A percentile compares a stretch with the other conserved stretches of the same genome.
These are phyloP conservation scores for Colletotrichum sp. DNA, from an alignment of 2,329 filamentous ascomycete species.

Conservation along the genomic window DNA sequence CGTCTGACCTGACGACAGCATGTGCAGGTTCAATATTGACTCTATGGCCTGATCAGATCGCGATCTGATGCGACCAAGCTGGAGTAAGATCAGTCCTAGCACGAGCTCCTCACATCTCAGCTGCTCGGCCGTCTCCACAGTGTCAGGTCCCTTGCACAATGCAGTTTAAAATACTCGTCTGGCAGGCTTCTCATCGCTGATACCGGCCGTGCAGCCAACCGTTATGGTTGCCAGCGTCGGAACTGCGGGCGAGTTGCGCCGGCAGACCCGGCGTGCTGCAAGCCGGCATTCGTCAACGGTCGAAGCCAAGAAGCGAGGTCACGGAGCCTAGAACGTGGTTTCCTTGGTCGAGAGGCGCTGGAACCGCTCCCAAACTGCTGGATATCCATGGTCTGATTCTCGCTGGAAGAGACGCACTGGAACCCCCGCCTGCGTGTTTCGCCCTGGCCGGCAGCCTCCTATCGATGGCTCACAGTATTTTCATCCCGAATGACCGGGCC, in stretches of 20 bases:
- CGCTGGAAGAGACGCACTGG: neutral
- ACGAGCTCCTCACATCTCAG: constrained; percentile 16
- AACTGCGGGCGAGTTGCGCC: constrained; percentile 20
- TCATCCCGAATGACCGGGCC: neutral
- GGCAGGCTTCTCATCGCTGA: constrained; percentile 2
- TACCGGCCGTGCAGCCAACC: constrained; percentile 6
- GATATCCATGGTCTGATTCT: neutral
- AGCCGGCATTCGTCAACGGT: constrained; percentile 16
- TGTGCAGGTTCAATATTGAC: neutral
- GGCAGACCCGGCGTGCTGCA: constrained; percentile 17
- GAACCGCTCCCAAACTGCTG: constrained; percentile 10
- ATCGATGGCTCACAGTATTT: neutral
- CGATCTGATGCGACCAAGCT: constrained; percentile 14
- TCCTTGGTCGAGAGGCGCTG: constrained; percentile 2
- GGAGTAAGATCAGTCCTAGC: neutral
- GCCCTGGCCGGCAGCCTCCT: neutral
- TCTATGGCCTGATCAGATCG: constrained; percentile 1
- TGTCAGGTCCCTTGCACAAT: constrained; percentile 20
- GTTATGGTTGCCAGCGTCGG: constrained; percentile 11
- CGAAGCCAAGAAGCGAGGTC: constrained; percentile 2
- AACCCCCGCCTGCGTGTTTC: neutral
- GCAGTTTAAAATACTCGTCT: constrained; percentile 11
- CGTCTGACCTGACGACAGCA: neutral
- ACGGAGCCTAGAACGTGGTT: constrained; percentile 16
- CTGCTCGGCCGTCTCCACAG: neutral